Evolutionary conservation across 148 eudicot species (phyloP).

Genomic region (Camellia granthamiana): DNA sequence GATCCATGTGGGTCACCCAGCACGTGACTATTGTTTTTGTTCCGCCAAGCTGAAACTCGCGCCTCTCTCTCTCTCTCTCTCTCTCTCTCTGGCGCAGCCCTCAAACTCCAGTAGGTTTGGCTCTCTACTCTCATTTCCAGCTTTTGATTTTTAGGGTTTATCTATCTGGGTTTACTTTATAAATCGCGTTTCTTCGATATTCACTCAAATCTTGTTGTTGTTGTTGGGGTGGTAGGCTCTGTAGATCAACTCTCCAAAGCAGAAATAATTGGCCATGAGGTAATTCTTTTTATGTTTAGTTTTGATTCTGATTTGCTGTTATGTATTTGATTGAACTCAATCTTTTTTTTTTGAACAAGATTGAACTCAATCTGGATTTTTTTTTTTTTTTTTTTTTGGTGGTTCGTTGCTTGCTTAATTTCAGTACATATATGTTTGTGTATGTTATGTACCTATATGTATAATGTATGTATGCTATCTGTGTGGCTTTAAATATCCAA

Average conservation of each 20-base stretch:
- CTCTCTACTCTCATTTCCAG: background rate
- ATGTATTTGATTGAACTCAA: background rate
- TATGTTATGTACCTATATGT: background rate
- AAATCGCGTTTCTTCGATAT: background rate
- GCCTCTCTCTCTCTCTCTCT: background rate
- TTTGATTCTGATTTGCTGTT: background rate
- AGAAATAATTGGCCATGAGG: constrained; percentile 14
- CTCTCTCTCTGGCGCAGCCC: background rate
- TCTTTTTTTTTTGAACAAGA: too few relatives aligned
- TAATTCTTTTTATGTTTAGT: background rate
- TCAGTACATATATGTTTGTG: background rate
- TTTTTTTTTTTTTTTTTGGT: too few relatives aligned
- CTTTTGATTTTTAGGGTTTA: background rate
- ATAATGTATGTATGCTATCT: too few relatives aligned
- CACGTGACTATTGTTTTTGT: background rate
- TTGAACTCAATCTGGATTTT: background rate
- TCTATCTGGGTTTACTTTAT: background rate
- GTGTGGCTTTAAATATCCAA: too few relatives aligned
- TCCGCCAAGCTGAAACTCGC: too few relatives aligned
- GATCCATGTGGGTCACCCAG: too few relatives aligned
- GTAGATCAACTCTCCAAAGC: background rate
- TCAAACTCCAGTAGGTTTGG: background rate
- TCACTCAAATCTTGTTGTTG: background rate
- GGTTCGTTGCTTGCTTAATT: background rate
- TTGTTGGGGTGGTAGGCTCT: background rate